Percentiles rank a stretch among this genome's conserved stretches.
Evolutionary conservation across 1,284 basidiomycete species (phyloP).

Genomic region (Rhizopogon hawkerae): DNA sequence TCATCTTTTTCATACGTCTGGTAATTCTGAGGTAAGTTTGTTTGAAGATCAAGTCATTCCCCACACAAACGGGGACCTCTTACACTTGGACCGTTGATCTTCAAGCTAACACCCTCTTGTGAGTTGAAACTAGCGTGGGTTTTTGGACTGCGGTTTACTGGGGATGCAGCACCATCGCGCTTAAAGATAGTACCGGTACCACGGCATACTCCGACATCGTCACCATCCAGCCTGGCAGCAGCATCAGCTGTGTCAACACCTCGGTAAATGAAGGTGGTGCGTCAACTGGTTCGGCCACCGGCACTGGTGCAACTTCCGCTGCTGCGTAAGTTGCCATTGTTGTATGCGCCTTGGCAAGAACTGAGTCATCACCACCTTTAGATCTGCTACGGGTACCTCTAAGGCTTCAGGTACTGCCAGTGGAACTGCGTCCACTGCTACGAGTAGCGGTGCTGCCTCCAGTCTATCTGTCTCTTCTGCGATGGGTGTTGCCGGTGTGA

Average conservation of each 20-base stretch:
- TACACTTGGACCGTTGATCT: constrained; percentile 62
- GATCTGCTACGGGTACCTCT: constrained; percentile 6
- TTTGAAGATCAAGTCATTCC: constrained; percentile 47
- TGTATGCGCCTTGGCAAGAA: neutral
- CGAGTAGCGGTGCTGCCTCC: constrained; percentile 25
- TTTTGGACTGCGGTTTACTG: neutral
- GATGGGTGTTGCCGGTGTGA: constrained; percentile 35
- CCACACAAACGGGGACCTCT: constrained; percentile 34
- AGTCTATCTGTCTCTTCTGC: constrained; percentile 21
- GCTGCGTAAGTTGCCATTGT: constrained; percentile 1
- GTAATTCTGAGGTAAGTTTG: neutral
- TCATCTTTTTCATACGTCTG: neutral
- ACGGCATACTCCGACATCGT: constrained; percentile 49
- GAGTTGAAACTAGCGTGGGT: constrained; percentile 4
- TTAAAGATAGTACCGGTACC: constrained; percentile 56
- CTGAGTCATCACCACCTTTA: neutral
- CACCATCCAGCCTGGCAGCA: constrained; percentile 38
- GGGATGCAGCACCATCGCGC: constrained; percentile 36
- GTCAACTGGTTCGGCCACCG: constrained; percentile 6
- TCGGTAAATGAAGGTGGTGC: constrained; percentile 7
- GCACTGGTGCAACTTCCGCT: constrained; percentile 7
- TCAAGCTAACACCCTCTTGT: constrained; percentile 46
- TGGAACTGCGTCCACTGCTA: constrained; percentile 8
- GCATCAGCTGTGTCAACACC: constrained; percentile 24
- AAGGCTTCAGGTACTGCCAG: constrained; percentile 17